phyloP scores from a whole-genome alignment of 1,139 yeast species.

The Meyerozyma carpophila region DNA sequence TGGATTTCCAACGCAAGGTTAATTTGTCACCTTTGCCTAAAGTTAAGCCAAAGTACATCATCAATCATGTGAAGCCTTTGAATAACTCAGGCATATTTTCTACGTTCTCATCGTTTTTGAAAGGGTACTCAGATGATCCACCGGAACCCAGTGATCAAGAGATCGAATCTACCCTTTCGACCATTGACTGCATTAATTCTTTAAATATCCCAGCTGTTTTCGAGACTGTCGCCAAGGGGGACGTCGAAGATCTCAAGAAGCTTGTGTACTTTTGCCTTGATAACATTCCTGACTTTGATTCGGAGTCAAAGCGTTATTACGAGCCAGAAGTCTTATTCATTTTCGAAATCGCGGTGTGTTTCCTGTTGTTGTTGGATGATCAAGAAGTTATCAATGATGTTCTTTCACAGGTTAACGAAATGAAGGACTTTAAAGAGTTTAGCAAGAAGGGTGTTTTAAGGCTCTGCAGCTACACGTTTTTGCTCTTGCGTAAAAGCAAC shows the following conservation, averaged over 20 bases:
- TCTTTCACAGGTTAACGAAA: conserved; percentile 16
- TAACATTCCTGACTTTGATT: conserved; percentile 25
- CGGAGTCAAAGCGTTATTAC: conserved; percentile 39
- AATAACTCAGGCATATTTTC: conserved; percentile 77
- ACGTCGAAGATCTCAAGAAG: conserved; percentile 16
- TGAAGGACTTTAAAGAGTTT: conserved; percentile 14
- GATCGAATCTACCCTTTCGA: conserved; percentile 76
- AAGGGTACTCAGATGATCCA: conserved; percentile 80
- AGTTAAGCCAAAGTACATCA: conserved; percentile 60
- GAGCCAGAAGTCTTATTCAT: conserved; percentile 54
- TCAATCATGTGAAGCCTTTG: conserved; percentile 54
- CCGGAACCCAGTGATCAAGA: conserved; percentile 93
- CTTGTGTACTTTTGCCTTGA: conserved; percentile 21
- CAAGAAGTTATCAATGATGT: conserved; percentile 22
- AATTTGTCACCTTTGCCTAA: conserved; percentile 49
- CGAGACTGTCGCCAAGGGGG: conserved; percentile 33
- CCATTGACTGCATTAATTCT: conserved; percentile 75
- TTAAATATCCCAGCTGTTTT: conserved; percentile 53
- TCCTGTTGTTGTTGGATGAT: conserved; percentile 41
- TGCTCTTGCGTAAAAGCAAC: conserved; percentile 31
- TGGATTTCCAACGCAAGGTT: conserved; percentile 55
- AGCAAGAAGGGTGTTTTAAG: conserved; percentile 28
- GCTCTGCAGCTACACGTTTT: conserved; percentile 34
- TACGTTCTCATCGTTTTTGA: conserved; percentile 85
- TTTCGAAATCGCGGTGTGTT: conserved; percentile 50